These are phyloP conservation scores for Solanum pinnatisectum DNA, from an alignment of 257 asterid genomes.

Conservation along the genomic window DNA sequence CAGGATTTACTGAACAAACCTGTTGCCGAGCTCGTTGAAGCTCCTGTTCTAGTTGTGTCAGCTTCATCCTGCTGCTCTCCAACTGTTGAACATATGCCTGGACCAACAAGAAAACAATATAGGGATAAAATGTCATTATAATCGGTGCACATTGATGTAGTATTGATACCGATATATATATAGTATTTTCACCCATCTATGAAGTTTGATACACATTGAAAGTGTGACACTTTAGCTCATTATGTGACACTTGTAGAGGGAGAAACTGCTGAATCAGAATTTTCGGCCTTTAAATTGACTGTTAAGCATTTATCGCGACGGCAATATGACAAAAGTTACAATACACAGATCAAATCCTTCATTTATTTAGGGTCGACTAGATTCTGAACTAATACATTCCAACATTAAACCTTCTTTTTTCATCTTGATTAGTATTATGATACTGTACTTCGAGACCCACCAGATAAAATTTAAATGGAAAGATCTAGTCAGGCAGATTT, in stretches of 20 bases:
- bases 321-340: not conserved
- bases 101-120: constrained; percentile 10
- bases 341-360: not conserved
- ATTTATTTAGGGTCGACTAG: not conserved
- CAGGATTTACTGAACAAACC: constrained; percentile 28
- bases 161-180: not conserved
- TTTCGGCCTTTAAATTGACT: not conserved
- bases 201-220: not conserved
- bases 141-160: not conserved
- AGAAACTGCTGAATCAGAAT: not conserved
- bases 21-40: constrained; percentile 99
- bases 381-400: not conserved
- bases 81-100: constrained; percentile 97
- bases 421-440: not conserved
- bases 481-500: not conserved
- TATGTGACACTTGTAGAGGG: not conserved
- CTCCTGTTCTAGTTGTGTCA: constrained; percentile 98
- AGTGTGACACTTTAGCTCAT: not conserved
- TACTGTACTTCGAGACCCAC: not conserved
- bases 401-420: not conserved
- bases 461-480: not conserved
- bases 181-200: not conserved
- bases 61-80: constrained; percentile 98
- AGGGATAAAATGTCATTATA: not conserved
- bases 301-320: not conserved